Evolutionary conservation across 140 eudicot species (phyloP).

Genomic region (Oenanthe javanica): DNA sequence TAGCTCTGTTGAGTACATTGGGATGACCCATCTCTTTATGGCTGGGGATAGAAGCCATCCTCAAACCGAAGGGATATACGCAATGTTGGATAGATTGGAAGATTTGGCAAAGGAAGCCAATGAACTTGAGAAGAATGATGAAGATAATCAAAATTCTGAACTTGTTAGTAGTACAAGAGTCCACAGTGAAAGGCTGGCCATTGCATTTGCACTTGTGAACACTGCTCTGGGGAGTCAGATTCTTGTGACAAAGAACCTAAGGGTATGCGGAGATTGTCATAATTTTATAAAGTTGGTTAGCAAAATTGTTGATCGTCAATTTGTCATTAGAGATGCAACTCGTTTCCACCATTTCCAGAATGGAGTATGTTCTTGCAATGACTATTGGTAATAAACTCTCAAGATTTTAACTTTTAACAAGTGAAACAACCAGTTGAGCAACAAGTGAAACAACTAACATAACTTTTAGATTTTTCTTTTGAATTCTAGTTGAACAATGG

Average conservation of each 20-base stretch:
- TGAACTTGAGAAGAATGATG: constrained; percentile 6
- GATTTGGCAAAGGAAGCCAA: constrained; percentile 21
- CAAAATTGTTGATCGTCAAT: constrained; percentile 49
- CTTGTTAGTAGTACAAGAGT: constrained; percentile 22
- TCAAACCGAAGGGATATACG: constrained; percentile 49
- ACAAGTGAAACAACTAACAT: not conserved
- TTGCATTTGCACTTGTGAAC: constrained; percentile 63
- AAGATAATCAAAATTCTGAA: constrained; percentile 12
- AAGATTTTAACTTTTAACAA: not conserved
- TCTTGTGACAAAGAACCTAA: constrained; percentile 73
- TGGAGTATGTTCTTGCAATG: constrained; percentile 72
- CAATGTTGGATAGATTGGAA: constrained; percentile 50
- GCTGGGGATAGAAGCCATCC: constrained; percentile 73
- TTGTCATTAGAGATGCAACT: constrained; percentile 70
- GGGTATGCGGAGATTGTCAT: constrained; percentile 77
- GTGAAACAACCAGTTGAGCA: not conserved
- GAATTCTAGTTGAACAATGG: not conserved
- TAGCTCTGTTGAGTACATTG: constrained; percentile 62
- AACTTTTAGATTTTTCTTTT: not conserved
- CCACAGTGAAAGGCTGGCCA: constrained; percentile 81
- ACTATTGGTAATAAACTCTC: constrained; percentile 47
- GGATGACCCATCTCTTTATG: constrained; percentile 59
- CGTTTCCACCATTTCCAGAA: constrained; percentile 74
- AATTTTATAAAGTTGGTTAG: constrained; percentile 60
- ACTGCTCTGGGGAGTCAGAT: constrained; percentile 29